Percentiles rank a stretch among this genome's conserved stretches.
phyloP scores from a whole-genome alignment of 2,329 filamentous ascomycete genomes.

The Cordyceps cateniannulata region DNA sequence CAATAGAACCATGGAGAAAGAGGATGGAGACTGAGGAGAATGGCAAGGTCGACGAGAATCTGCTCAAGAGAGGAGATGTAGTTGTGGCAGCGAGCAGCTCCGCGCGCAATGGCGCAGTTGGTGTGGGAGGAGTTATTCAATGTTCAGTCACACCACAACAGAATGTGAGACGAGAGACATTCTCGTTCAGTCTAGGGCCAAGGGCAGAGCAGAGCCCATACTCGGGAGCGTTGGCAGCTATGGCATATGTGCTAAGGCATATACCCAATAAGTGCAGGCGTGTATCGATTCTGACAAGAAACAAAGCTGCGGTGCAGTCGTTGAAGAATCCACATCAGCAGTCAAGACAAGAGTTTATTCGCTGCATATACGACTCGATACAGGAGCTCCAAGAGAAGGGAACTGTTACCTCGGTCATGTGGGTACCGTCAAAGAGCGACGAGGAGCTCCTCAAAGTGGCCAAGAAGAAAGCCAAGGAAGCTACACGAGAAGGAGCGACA shows the following conservation, averaged over 20 bases:
- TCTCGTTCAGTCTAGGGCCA: background rate
- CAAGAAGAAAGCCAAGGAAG: slow-evolving; percentile 13
- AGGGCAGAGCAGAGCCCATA: background rate
- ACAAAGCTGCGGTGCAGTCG: slow-evolving; percentile 15
- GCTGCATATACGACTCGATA: slow-evolving; percentile 17
- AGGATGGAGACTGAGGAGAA: background rate
- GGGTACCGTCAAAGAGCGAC: slow-evolving; percentile 20
- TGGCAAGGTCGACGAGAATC: too few species aligned
- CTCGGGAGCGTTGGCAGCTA: background rate
- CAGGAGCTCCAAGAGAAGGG: background rate
- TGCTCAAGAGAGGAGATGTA: too few species aligned
- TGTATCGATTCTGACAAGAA: slow-evolving; percentile 15
- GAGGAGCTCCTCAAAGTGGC: slow-evolving; percentile 25
- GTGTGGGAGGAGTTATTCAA: too few species aligned
- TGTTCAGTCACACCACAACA: background rate
- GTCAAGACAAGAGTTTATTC: slow-evolving; percentile 17
- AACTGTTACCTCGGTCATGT: background rate
- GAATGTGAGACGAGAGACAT: background rate
- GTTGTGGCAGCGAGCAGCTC: too few species aligned
- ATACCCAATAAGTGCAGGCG: slow-evolving; percentile 10
- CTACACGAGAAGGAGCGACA: slow-evolving; percentile 10
- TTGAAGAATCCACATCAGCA: slow-evolving; percentile 16
- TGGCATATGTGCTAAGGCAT: slow-evolving; percentile 3
- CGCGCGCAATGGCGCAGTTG: too few species aligned
- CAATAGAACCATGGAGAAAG: slow-evolving; percentile 11